Evolutionary conservation across 176 grass and related monocot genomes (phyloP), one percentile per base, ranked within the genome.

Genomic region (Eragrostis nindensis): DNA sequence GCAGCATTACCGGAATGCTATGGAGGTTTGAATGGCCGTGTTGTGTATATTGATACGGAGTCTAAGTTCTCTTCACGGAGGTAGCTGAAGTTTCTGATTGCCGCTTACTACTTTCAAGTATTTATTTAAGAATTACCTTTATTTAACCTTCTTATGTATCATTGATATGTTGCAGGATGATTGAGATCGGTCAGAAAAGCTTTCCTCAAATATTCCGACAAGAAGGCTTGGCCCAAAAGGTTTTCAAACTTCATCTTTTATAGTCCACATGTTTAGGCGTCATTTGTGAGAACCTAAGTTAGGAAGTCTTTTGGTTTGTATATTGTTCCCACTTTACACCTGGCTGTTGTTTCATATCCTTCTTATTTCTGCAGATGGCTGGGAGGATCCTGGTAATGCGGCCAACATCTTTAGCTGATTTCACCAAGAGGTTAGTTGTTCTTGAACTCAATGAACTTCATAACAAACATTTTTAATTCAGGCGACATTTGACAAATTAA

Each of bases 1-100:
- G 96, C 88, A 75, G 83, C 90, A 11, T 84, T 98, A 65, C 96
- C 96, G 30, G 79, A 82, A 87, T 89, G 89, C 79, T 95, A 93
- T 49, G 96, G 92, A 46, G 90, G 96, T 76, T 50, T 95, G 70
- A 91, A 98, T 52, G 96, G 90, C 6, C 70, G 82, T 68, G 88
- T 95, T 68, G 82, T 93, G 49, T 98, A 95, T 71, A 93, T 98
- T 73, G 92, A 98, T 68, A 95, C 92, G 0, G 96, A 98, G 89
- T 93, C 82, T 69, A 98, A 93, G 88, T 98, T 98, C 84, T 93
- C 88, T 93, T 86, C 90, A 59, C 80, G 84, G 78, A 98, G 96
- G 96, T 98, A 91, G 27, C 59, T 79, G 22, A 78, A 55, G 8
- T 65, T 57, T n/a, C 30, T 74, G 54, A 11, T 42, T 57, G 61